Evolutionary conservation across 441 rosid genomes (phyloP).

Genomic region (Pelargonium myrrhifolium): DNA sequence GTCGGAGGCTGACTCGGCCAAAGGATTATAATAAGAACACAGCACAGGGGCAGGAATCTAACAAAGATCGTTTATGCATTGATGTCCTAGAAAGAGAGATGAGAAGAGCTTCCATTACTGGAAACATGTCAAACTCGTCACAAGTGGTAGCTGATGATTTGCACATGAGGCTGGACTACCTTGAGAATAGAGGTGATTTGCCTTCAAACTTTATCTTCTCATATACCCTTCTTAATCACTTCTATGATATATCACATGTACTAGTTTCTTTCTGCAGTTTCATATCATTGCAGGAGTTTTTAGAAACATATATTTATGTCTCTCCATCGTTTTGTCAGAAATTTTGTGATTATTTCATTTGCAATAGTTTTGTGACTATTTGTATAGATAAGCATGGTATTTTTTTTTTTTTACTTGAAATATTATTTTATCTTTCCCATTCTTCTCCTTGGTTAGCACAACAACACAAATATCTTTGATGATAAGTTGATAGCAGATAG

Average conservation of each 20-base stretch:
- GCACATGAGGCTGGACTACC: constrained; percentile 26
- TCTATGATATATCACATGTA: background rate
- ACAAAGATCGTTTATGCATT: constrained; percentile 29
- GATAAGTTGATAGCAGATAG: background rate
- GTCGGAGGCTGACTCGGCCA: constrained; percentile 26
- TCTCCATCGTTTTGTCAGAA: background rate
- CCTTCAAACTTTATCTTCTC: background rate
- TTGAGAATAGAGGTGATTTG: constrained; percentile 29
- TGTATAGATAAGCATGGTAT: background rate
- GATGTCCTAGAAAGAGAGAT: constrained; percentile 24
- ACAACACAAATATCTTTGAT: background rate
- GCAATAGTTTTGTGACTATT: background rate
- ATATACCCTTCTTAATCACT: background rate
- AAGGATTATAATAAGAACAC: constrained; percentile 27
- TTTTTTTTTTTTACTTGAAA: background rate
- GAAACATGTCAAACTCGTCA: constrained; percentile 13
- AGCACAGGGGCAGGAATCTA: constrained; percentile 26
- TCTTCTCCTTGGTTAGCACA: too few species aligned
- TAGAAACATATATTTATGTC: background rate
- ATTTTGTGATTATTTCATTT: background rate
- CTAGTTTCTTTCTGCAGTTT: background rate
- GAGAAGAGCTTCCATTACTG: constrained; percentile 16
- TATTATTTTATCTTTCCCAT: background rate
- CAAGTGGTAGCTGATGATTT: constrained; percentile 21
- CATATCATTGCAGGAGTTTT: background rate